Evolutionary conservation across 495 filamentous ascomycete genomes (phyloP), one percentile per base, ranked within the genome.

Genomic region (Elaphomyces granulatus): DNA sequence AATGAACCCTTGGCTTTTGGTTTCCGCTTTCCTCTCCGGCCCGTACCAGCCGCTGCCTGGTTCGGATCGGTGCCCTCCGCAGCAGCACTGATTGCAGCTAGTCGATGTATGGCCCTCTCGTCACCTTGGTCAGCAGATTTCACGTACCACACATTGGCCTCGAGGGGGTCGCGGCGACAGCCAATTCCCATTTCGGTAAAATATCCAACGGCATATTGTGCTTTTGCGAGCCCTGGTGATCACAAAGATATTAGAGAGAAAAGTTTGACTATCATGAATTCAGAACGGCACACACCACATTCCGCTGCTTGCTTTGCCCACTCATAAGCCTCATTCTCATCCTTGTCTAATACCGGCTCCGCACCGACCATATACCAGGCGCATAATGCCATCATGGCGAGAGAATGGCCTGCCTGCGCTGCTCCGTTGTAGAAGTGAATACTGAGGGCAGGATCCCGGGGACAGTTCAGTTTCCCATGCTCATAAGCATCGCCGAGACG

Each of bases 131-230:
- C 90, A 8, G 90, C 92, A 2, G 90, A 88, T 56, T 82, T 82
- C 38, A 96, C 92, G 53, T 99, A 99, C 92, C 88, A 96, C 6
- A 94, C 83, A 49, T 96, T 96, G 40, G 90, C 88, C 54, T 95
- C 85, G 43, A 99, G 70, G 2, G 86, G 77, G 55, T 99, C 90
- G 15, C 87, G 78, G 3, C 86, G 81, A 56, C 84, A 93, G 16
- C 90, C 90, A 44, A 99, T 94, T 37, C 90, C 90, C 81, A 87
- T 93, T 61, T 99, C 90, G 7, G 85, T 95, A 59, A 99, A 99
- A 63, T 94, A 99, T 12, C 87, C 90, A 14, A 88, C 74, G 1
- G 92, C 85, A 47, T 96, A 99, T 56, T 96, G 74, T 3, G 90
- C 90, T 66, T 99, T 99, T 6, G 83, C 74, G 31, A 85, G 75